Conservation (phyloP, 345 rosid species). For the Lepidium didymum region DNA sequence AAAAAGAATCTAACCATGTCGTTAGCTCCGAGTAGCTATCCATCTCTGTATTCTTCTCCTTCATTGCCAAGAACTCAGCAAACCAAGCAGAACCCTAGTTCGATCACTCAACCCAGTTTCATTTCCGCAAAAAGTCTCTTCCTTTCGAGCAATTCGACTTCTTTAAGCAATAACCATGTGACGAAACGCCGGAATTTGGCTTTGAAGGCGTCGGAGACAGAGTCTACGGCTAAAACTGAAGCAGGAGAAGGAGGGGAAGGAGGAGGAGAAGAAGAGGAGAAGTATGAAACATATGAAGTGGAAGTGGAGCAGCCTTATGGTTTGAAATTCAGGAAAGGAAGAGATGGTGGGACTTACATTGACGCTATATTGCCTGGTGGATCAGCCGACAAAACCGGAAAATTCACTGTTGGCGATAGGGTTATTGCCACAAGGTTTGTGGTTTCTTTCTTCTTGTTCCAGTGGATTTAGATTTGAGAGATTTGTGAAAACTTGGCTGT, state of each 20-base stretch:
- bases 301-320: constrained; percentile 85
- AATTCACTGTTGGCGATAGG: constrained; percentile 80
- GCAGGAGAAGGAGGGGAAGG: constrained; percentile 29
- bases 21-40: constrained; percentile 43
- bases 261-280: constrained; percentile 31
- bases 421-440: constrained; percentile 90
- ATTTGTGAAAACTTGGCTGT: background rate
- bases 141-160: constrained; percentile 24
- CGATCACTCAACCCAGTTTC: constrained; percentile 27
- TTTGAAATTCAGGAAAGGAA: constrained; percentile 71
- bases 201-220: constrained; percentile 57
- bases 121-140: constrained; percentile 19
- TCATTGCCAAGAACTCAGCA: constrained; percentile 40
- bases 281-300: constrained; percentile 74
- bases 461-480: background rate
- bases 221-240: constrained; percentile 36
- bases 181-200: constrained; percentile 31
- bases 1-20: constrained; percentile 37
- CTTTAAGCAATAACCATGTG: constrained; percentile 35
- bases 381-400: constrained; percentile 65
- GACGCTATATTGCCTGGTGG: constrained; percentile 86
- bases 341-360: constrained; percentile 89
- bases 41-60: constrained; percentile 52
- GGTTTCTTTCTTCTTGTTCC: background rate
- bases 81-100: constrained; percentile 30